phyloP scores from a whole-genome alignment of 495 filamentous ascomycete genomes.

The Penicillium egyptiacum region DNA sequence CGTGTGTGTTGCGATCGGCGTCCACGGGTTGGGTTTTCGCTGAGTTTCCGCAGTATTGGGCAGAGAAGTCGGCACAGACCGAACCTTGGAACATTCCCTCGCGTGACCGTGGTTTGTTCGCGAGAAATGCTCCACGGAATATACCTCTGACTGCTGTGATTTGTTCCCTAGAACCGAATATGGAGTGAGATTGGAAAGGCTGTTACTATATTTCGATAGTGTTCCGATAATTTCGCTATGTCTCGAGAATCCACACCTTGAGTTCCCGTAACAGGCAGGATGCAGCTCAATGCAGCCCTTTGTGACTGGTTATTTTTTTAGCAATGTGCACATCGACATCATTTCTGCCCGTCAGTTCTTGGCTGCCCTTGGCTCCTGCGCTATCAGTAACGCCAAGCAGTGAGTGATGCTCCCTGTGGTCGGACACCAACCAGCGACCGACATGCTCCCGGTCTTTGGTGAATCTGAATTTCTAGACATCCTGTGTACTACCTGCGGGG shows the following conservation, averaged over 20 bases:
- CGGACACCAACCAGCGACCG: constrained; percentile 6
- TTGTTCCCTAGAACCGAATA: constrained; percentile 11
- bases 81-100: constrained; percentile 2
- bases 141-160: constrained; percentile 9
- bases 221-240: neutral
- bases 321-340: constrained; percentile 6
- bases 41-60: constrained; percentile 7
- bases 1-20: constrained; percentile 6
- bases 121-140: constrained; percentile 13
- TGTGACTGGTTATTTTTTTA: neutral
- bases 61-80: neutral
- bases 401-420: neutral
- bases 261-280: neutral
- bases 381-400: constrained; percentile 19
- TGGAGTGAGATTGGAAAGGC: neutral
- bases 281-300: neutral
- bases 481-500: constrained; percentile 22
- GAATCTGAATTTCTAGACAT: constrained; percentile 11
- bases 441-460: constrained; percentile 8
- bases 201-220: neutral
- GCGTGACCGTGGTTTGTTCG: constrained; percentile 7
- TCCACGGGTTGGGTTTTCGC: too few species aligned
- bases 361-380: constrained; percentile 22
- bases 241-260: neutral
- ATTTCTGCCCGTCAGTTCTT: constrained; percentile 8